phyloP scores from a whole-genome alignment of 2,329 filamentous ascomycete genomes.

The Ophiognomonia clavigignenti-juglandacearum region DNA sequence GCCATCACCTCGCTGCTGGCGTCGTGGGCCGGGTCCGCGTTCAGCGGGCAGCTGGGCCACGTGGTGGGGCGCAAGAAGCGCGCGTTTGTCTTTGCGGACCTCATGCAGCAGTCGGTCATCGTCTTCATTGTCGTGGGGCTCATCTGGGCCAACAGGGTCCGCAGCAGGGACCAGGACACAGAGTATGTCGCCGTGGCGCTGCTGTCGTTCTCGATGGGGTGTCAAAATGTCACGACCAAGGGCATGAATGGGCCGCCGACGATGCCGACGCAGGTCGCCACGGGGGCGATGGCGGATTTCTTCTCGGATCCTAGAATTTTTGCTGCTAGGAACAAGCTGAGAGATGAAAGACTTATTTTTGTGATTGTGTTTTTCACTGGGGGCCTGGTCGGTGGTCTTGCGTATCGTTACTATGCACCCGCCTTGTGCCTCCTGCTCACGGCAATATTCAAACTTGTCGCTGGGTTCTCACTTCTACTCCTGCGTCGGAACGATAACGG shows the following conservation, averaged over 20 bases:
- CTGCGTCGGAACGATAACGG: not conserved
- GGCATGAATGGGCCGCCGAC: constrained; percentile 8
- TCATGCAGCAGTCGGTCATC: constrained; percentile 2
- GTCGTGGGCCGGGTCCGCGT: constrained; percentile 4
- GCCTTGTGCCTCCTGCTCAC: constrained; percentile 3
- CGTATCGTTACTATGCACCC: constrained; percentile 3
- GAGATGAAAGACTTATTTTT: constrained; percentile 2
- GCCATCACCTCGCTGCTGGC: constrained; percentile 4
- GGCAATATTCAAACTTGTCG: constrained; percentile 4
- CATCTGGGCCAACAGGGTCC: not conserved
- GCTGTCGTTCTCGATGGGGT: constrained; percentile 7
- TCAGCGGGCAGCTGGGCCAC: constrained; percentile 3
- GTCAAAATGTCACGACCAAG: constrained; percentile 8
- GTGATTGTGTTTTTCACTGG: constrained; percentile 1
- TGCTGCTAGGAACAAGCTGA: not conserved
- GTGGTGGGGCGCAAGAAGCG: not conserved
- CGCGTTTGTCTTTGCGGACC: constrained; percentile 1
- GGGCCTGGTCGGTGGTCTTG: not conserved
- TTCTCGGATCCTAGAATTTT: constrained; percentile 4
- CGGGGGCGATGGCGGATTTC: constrained; percentile 5
- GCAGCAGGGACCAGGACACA: not conserved
- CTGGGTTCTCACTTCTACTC: not conserved
- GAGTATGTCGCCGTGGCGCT: constrained; percentile 6
- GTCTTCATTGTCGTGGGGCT: constrained; percentile 1
- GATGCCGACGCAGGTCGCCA: constrained; percentile 8